Evolutionary conservation across 352 stramenopile genomes (phyloP), one percentile per base, ranked within the genome.

Genomic region (Phytophthora tubulina): DNA sequence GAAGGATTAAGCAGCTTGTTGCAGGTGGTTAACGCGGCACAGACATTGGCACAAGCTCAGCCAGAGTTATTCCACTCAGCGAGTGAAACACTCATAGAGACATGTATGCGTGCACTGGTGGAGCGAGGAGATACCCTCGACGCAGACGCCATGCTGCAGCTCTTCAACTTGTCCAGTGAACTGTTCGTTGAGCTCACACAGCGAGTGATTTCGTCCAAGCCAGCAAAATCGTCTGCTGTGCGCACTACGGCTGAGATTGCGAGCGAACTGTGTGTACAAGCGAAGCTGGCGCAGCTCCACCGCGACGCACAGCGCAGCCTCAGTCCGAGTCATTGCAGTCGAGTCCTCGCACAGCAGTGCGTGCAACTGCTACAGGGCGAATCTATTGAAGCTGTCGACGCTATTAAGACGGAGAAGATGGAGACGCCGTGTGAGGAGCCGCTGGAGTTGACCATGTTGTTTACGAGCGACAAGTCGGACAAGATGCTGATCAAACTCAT

Each of bases 201-300:
- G 54, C 65, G 75, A 31, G 32, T 85, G 8, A n/a, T 84, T 51
- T 71, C 73, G 7, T 55, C 66, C 46, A 70, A 73, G 31, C 60
- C 33, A 33, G 21, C 36, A 7, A 42, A 35, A 1, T 63, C 59
- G 8, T 27, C 63, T 15, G 42, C 36, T 14, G 50, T 61, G 11
- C 53, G 63, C 27, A 50, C 65, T 11, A 56, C 65, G 13, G 48
- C 62, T 13, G 66, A 68, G 32, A 72, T 63, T 33, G 70, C 71
- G 8, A 70, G 57, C 8, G 75, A 79, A 21, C 33, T 83, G 50
- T 81, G 68, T 45, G 72, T 75, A 10, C 80, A 84, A 60, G 80
- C 80, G 17, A 79, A 87, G 49, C 50, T 85, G 39, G 77, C 77
- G 11, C 77, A 85, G 45, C 63, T 87, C 46, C 79, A 85, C 30